These are phyloP conservation scores for Coniochaeta pulveracea DNA, from an alignment of 2,329 filamentous ascomycete genomes.

Conservation along the genomic window DNA sequence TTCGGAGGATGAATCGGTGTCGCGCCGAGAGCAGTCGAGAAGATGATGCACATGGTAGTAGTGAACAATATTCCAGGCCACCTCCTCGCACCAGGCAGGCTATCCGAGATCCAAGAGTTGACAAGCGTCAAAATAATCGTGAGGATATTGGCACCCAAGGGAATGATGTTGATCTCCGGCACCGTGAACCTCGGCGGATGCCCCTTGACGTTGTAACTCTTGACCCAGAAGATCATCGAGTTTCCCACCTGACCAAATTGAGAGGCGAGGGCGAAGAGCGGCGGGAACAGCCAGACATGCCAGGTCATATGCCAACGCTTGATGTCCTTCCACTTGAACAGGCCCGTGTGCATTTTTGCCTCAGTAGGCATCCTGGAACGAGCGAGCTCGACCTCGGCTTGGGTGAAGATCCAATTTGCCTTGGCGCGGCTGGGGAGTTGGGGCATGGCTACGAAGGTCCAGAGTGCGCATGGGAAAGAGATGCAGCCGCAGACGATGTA, in stretches of 20 bases:
- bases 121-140: constrained; percentile 12
- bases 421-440: constrained; percentile 15
- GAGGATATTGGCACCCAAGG: constrained; percentile 15
- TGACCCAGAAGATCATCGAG: constrained; percentile 18
- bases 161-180: constrained; percentile 16
- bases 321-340: constrained; percentile 18
- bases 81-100: constrained; percentile 11
- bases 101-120: constrained; percentile 16
- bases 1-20: constrained; percentile 14
- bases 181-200: constrained; percentile 12
- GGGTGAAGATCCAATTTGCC: constrained; percentile 16
- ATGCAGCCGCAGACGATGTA: constrained; percentile 16
- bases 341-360: constrained; percentile 11
- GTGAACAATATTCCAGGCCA: constrained; percentile 17
- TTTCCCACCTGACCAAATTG: constrained; percentile 13
- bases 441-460: constrained; percentile 16
- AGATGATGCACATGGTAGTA: constrained; percentile 13
- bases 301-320: constrained; percentile 18
- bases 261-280: constrained; percentile 12
- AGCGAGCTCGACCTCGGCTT: constrained; percentile 12
- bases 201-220: constrained; percentile 14
- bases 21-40: constrained; percentile 13
- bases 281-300: constrained; percentile 17
- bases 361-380: constrained; percentile 15
- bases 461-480: constrained; percentile 14